These are phyloP conservation scores for Fusarium albidum DNA, from an alignment of 2,329 filamentous ascomycete genomes.

Conservation along the genomic window DNA sequence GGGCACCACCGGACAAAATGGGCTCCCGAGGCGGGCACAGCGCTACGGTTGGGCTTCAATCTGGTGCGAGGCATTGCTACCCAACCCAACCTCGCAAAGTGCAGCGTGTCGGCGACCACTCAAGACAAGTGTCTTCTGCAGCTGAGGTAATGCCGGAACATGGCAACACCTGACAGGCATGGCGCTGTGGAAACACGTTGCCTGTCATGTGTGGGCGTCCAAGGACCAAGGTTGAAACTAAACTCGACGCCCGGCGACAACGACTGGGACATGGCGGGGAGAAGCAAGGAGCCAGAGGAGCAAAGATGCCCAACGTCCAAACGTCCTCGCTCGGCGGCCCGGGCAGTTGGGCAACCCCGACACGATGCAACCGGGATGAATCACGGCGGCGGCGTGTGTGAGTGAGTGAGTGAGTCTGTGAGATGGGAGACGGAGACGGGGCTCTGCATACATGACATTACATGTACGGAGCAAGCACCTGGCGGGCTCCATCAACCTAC, in stretches of 20 bases:
- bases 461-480: conserved; percentile 19
- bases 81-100: conserved; percentile 43
- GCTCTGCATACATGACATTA: too few species aligned
- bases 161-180: conserved; percentile 33
- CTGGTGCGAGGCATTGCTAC: conserved; percentile 50
- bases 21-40: conserved; percentile 32
- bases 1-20: conserved; percentile 38
- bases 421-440: too few species aligned
- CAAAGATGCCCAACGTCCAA: conserved; percentile 37
- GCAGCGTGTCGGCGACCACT: conserved; percentile 19
- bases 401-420: too few species aligned
- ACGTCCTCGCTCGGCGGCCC: too few species aligned
- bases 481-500: conserved; percentile 37
- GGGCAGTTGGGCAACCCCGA: conserved; percentile 30
- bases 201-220: conserved; percentile 35
- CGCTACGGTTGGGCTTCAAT: conserved; percentile 46
- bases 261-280: conserved; percentile 28
- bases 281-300: conserved; percentile 28
- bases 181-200: conserved; percentile 37
- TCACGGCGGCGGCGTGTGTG: conserved; percentile 26
- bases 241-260: conserved; percentile 15
- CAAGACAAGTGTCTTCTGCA: conserved; percentile 25
- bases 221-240: conserved; percentile 21
- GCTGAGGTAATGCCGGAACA: conserved; percentile 34
- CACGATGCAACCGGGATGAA: conserved; percentile 28